Conservation (phyloP, 345 rosid species). For the Dipteronia dyeriana region DNA sequence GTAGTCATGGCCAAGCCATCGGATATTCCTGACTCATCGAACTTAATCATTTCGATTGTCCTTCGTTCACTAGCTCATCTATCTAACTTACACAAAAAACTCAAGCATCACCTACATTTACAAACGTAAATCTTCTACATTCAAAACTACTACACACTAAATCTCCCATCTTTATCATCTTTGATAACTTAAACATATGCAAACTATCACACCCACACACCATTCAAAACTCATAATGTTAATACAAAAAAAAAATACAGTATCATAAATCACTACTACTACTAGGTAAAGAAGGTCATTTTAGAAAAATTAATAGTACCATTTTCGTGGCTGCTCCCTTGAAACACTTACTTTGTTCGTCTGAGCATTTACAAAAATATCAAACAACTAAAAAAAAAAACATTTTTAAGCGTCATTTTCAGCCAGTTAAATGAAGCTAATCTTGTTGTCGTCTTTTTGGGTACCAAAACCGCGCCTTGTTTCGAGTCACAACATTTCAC, state of each 20-base stretch:
- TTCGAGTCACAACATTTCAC: conserved; percentile 45
- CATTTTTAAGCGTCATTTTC: no score
- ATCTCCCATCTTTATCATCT: background rate
- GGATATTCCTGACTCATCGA: background rate
- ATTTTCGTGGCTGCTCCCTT: conserved; percentile 36
- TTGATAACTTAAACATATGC: background rate
- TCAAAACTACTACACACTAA: background rate
- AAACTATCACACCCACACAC: no score
- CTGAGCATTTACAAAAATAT: conserved; percentile 22
- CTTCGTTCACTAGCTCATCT: background rate
- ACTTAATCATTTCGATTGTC: background rate
- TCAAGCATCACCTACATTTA: background rate
- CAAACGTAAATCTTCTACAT: background rate
- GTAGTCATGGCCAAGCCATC: background rate
- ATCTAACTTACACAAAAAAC: background rate
- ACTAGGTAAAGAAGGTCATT: background rate
- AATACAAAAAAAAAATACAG: background rate
- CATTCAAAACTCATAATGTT: background rate
- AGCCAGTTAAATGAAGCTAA: background rate
- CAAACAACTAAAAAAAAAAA: background rate
- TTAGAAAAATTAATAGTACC: conserved; percentile 26
- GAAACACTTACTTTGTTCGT: conserved; percentile 28
- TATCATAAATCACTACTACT: background rate
- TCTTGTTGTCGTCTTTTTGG: conserved; percentile 19
- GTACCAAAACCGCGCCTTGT: conserved; percentile 51